Conservation (phyloP, 164 flowering plant species). For the Cinnamomum chago region DNA sequence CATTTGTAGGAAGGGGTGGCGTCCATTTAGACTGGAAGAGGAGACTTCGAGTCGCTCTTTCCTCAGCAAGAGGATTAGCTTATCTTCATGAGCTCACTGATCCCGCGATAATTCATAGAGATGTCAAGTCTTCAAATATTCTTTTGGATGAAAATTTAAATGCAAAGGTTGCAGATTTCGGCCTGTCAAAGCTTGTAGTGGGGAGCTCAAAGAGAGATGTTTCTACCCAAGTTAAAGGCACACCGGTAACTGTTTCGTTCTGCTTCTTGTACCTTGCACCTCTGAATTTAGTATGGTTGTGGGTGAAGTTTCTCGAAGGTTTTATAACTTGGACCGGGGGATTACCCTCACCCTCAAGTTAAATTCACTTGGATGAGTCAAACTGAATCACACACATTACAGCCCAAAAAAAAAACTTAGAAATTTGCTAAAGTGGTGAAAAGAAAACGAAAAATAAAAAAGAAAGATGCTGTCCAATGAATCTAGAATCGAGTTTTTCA, state of each 20-base stretch:
- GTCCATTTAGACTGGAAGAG: constrained; percentile 32
- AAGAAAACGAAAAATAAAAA: too few relatives aligned
- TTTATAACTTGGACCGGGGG: background rate
- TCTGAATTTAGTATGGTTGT: too few relatives aligned
- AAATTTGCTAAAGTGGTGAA: too few relatives aligned
- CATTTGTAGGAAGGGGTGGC: constrained; percentile 30
- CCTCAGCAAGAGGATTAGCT: constrained; percentile 39
- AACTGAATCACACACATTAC: too few relatives aligned
- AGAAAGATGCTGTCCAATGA: too few relatives aligned
- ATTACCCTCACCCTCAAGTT: background rate
- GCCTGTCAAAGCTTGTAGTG: constrained; percentile 29
- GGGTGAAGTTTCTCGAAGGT: background rate
- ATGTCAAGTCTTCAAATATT: constrained; percentile 37
- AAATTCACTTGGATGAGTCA: too few relatives aligned
- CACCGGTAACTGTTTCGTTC: constrained; percentile 25
- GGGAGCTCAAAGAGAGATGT: constrained; percentile 23
- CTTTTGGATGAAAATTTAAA: constrained; percentile 32
- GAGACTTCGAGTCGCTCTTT: constrained; percentile 34
- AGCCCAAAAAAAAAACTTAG: background rate
- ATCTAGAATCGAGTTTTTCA: too few relatives aligned
- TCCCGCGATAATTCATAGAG: constrained; percentile 46
- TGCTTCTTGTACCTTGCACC: too few relatives aligned
- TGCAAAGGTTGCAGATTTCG: constrained; percentile 45
- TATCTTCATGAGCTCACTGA: constrained; percentile 41
- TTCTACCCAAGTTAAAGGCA: constrained; percentile 44